phyloP scores from a whole-genome alignment of 169 alveolate species.

The Plasmodium billcollinsi region DNA sequence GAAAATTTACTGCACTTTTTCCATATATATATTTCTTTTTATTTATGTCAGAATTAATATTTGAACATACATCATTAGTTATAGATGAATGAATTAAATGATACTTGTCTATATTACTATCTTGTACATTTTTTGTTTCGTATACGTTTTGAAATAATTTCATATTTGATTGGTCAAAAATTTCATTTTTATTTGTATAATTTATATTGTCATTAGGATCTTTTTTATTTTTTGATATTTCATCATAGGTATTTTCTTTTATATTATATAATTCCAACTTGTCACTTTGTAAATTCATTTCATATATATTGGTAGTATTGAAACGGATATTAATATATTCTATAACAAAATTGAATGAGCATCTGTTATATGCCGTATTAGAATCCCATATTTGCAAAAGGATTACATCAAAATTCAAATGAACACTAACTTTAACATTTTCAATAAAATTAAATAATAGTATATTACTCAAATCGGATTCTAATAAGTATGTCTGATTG shows the following conservation, averaged over 20 bases:
- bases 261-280: constrained; percentile 1
- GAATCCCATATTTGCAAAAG: constrained; percentile 74
- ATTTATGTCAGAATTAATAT: background rate
- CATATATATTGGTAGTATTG: constrained; percentile 44
- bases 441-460: constrained; percentile 57
- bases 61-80: background rate
- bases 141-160: too few species aligned
- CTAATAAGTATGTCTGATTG: constrained; percentile 10
- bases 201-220: background rate
- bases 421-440: constrained; percentile 31
- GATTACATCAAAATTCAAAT: constrained; percentile 49
- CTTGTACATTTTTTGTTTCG: background rate
- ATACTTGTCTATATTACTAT: background rate
- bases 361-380: constrained; percentile 68
- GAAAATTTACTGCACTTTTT: constrained; percentile 4
- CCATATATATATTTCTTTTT: constrained; percentile 10
- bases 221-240: background rate
- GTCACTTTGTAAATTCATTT: constrained; percentile 1
- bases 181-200: background rate
- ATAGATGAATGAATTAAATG: background rate
- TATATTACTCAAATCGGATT: constrained; percentile 16
- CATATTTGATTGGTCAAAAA: background rate
- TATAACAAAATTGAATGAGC: constrained; percentile 72
- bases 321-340: constrained; percentile 40
- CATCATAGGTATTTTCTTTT: background rate